phyloP scores from a whole-genome alignment of 1,284 basidiomycete genomes.

The Irpex sp. region DNA sequence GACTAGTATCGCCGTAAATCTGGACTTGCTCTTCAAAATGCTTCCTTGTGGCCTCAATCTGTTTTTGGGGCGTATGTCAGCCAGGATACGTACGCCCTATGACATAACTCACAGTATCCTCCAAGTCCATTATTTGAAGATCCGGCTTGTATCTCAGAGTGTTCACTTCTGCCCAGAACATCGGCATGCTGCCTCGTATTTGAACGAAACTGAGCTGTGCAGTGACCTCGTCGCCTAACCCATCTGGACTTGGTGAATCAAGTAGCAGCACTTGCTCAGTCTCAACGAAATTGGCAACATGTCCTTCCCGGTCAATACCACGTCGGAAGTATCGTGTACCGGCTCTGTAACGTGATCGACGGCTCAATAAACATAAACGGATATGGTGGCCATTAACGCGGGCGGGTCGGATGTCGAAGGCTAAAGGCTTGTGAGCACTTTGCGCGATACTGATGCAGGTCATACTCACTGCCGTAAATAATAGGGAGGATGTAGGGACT shows the following conservation, averaged over 20 bases:
- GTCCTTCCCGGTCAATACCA: constrained; percentile 82
- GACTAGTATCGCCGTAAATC: constrained; percentile 76
- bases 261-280: constrained; percentile 91
- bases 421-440: constrained; percentile 35
- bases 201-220: constrained; percentile 85
- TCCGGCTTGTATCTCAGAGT: constrained; percentile 97
- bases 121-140: constrained; percentile 92
- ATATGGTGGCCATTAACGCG: constrained; percentile 80
- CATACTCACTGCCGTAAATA: constrained; percentile 80
- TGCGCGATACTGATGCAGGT: not conserved
- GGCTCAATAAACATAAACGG: constrained; percentile 86
- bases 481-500: constrained; percentile 89
- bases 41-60: constrained; percentile 69
- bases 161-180: constrained; percentile 98
- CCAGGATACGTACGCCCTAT: constrained; percentile 3
- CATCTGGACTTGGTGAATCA: constrained; percentile 45
- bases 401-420: constrained; percentile 83
- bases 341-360: constrained; percentile 90
- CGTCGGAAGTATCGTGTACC: constrained; percentile 98
- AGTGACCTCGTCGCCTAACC: constrained; percentile 48
- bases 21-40: constrained; percentile 79
- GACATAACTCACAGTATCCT: constrained; percentile 64
- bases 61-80: not conserved
- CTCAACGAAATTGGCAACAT: constrained; percentile 92
- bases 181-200: constrained; percentile 89